Evolutionary conservation across 805 yeast species (phyloP).

Genomic region (Metschnikowia amazonensis): DNA sequence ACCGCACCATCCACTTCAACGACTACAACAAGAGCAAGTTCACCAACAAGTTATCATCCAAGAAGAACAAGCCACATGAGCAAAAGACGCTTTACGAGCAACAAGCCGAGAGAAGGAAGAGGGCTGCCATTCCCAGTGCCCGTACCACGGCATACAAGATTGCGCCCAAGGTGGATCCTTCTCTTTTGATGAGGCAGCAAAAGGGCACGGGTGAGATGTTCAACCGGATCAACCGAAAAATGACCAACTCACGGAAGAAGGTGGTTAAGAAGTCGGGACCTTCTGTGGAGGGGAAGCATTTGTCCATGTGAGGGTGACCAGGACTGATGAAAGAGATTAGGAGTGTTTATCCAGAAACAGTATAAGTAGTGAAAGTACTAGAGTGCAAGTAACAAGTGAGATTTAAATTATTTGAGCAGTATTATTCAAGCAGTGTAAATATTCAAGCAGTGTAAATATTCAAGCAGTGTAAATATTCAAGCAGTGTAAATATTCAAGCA

Average conservation of each 20-base stretch:
- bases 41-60: constrained; percentile 39
- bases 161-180: constrained; percentile 76
- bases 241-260: constrained; percentile 48
- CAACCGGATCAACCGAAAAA: constrained; percentile 66
- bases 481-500: too few relatives aligned
- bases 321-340: too few relatives aligned
- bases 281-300: constrained; percentile 70
- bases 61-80: constrained; percentile 30
- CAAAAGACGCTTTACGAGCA: constrained; percentile 74
- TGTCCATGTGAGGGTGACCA: constrained; percentile 38
- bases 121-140: constrained; percentile 95
- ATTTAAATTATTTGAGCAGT: too few relatives aligned
- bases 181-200: constrained; percentile 41
- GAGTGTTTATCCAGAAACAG: too few relatives aligned
- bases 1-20: constrained; percentile 66
- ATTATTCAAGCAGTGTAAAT: too few relatives aligned
- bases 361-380: too few relatives aligned
- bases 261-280: constrained; percentile 63
- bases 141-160: constrained; percentile 83
- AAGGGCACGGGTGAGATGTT: constrained; percentile 71
- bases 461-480: too few relatives aligned
- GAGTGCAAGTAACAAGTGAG: too few relatives aligned
- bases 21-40: constrained; percentile 61
- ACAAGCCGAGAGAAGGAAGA: constrained; percentile 83
- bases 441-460: too few relatives aligned